Evolutionary conservation across 1,284 basidiomycete species (phyloP).

Genomic region (Ceratobasidium papillatum): DNA sequence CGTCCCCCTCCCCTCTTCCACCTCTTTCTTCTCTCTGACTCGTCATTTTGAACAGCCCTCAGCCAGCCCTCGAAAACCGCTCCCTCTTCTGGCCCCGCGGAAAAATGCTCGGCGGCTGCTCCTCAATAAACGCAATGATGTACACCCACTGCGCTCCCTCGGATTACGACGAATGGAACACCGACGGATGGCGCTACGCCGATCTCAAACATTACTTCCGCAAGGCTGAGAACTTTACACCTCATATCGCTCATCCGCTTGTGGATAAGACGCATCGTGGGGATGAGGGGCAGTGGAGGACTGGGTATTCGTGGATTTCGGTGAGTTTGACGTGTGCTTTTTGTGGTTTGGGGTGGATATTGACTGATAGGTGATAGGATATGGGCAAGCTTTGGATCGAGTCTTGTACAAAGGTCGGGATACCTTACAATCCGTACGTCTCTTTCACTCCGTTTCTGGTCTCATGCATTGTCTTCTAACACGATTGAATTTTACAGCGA

Average conservation of each 20-base stretch:
- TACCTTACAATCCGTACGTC: conserved; percentile 47
- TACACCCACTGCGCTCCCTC: conserved; percentile 45
- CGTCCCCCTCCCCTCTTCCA: conserved; percentile 5
- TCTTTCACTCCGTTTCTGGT: neutral
- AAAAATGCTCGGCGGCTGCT: conserved; percentile 54
- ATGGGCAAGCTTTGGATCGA: conserved; percentile 42
- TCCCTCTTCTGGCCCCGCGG: conserved; percentile 50
- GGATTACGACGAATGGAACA: conserved; percentile 59
- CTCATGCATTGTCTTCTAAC: neutral
- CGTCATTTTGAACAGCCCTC: conserved; percentile 47
- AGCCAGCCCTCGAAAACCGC: conserved; percentile 46
- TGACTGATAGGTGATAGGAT: conserved; percentile 13
- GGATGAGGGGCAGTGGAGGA: conserved; percentile 48
- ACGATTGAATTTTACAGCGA: conserved; percentile 48
- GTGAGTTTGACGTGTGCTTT: conserved; percentile 45
- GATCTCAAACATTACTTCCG: conserved; percentile 51
- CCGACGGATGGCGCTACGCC: conserved; percentile 53
- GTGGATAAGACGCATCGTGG: conserved; percentile 47
- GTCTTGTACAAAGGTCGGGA: conserved; percentile 46
- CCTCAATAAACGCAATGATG: conserved; percentile 50
- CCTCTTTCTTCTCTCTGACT: neutral
- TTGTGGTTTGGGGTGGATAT: conserved; percentile 41
- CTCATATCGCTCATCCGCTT: conserved; percentile 36
- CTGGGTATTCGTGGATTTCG: conserved; percentile 43
- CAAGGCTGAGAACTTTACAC: conserved; percentile 42